Evolutionary conservation across 768 basidiomycete genomes (phyloP), one percentile per base, ranked within the genome.

Genomic region (Tulasnella sp.): DNA sequence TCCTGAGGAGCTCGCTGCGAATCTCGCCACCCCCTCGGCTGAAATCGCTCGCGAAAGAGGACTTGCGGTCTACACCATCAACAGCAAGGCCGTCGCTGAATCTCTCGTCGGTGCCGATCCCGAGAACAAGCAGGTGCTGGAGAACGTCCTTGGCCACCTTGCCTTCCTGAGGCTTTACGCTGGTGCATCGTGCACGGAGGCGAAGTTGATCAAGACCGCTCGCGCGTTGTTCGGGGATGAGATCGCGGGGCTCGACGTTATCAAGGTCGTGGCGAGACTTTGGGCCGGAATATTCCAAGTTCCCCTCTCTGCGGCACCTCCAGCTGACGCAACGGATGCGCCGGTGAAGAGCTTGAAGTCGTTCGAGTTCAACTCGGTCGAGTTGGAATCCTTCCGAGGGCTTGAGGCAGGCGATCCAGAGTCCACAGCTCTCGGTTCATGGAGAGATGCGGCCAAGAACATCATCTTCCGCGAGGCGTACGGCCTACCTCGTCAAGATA

Each of bases 391-490:
- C 44, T 52, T 71, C n/a, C 19, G 77, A 82, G 24, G 84, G 77
- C 85, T 84, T 78, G 89, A 90, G 27, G 87, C 91, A 80, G 88
- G 89, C 36, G 85, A 91, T 74, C 88, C 89, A 80, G 91, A 91
- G 81, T 90, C 91, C 46, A 88, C 92, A 24, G 88, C 87, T 79
- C 84, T 92, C 62, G 87, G 89, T 39, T 91, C 92, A 10, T 94
- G 94, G 93, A 94, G 97, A 82, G 91, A 93, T 80, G 93, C 92
- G 3, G 94, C 95, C 21, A 94, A 94, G 82, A 94, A 97, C 83
- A 85, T 98, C 42, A 86, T 98, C 75, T 98, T 98, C 89, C 92
- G 94, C 44, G 88, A 92, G 56, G 91, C 92, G 24, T 97, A 94
- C 86, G 86, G 89, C 21, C 89, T 92, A 10, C 84, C 88, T 31